A percentile compares a stretch with the other conserved stretches of the same genome.
These are phyloP conservation scores for Suhomyces yuchorum DNA, from an alignment of 1,139 yeast genomes.

Conservation along the genomic window DNA sequence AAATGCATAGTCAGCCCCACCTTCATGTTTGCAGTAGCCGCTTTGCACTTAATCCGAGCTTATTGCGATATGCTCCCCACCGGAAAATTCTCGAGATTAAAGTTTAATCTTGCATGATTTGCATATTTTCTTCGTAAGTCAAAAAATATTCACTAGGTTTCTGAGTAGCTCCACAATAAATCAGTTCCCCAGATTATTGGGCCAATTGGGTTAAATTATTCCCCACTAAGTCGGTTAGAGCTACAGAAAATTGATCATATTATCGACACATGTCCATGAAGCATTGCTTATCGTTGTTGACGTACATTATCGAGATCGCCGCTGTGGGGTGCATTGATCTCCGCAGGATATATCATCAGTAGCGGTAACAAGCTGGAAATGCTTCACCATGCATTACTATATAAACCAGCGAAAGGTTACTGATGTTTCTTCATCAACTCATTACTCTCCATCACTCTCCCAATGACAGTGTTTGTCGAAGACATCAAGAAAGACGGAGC, in stretches of 20 bases:
- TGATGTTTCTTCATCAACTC: neutral
- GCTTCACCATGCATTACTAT: neutral
- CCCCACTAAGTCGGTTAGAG: neutral
- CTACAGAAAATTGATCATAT: neutral
- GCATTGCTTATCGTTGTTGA: neutral
- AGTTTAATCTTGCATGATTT: neutral
- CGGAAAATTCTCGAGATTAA: neutral
- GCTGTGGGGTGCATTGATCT: neutral
- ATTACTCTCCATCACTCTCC: neutral
- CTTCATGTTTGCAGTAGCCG: too few species aligned
- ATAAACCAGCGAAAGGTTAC: neutral
- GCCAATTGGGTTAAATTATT: neutral
- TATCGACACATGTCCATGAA: neutral
- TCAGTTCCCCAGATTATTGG: neutral
- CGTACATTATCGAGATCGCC: neutral
- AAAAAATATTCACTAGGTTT: neutral
- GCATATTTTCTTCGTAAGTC: neutral
- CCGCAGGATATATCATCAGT: neutral
- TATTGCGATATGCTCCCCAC: neutral
- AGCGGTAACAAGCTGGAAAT: neutral
- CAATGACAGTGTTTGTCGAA: conserved; percentile 24
- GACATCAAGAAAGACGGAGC: conserved; percentile 22
- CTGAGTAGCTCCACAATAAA: neutral
- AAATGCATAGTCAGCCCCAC: too few species aligned
- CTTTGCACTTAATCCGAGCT: neutral